Evolutionary conservation across 768 basidiomycete genomes (phyloP), one percentile per base, ranked within the genome.

Genomic region (Pleurotus djamor): DNA sequence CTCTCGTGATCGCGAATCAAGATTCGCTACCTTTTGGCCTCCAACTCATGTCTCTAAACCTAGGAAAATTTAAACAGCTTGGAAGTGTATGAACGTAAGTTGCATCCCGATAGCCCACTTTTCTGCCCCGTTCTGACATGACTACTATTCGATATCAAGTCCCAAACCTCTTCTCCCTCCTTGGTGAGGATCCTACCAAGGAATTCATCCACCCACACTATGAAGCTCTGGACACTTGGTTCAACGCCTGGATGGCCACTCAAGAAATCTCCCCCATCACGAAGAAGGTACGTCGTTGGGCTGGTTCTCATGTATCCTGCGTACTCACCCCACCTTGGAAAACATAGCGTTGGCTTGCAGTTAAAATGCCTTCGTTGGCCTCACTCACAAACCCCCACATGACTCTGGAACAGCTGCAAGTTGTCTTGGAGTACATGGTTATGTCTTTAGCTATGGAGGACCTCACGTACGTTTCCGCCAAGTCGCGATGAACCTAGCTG

Each of bases 401-500:
- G 54, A 56, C 54, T n/a, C 21, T 56, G 4, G 41, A 44, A 28
- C 54, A 56, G 41, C 54, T 56, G 32, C 54, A 17, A n/a, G 54
- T 56, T 14, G 32, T 21, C n/a, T 44, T 56, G 41, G 54, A 56
- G 21, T 56, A 56, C 21, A 56, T 56, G 54, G 54, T 56, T 4
- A 8, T 56, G 41, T 56, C 54, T n/a, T 32, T 56, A 4, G 54
- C 37, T n/a, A 56, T 56, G 54, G 54, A 56, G 28, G 54, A 56
- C 17, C 28, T 56, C 37, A 56, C 54, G 54, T 56, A 41, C 12
- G 37, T 45, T 12, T 28, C 21, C 21, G 21, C 21, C 21, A 1
- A 28, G 10, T 7, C 7, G 32, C 34, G 10, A 33, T 9, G 4
- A 14, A n/a, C 14, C 28, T 5, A 9, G 12, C 14, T 17, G 13